A percentile compares a stretch with the other conserved stretches of the same genome.
Evolutionary conservation across 441 rosid species (phyloP).

Genomic region (Pelargonium citronellum): DNA sequence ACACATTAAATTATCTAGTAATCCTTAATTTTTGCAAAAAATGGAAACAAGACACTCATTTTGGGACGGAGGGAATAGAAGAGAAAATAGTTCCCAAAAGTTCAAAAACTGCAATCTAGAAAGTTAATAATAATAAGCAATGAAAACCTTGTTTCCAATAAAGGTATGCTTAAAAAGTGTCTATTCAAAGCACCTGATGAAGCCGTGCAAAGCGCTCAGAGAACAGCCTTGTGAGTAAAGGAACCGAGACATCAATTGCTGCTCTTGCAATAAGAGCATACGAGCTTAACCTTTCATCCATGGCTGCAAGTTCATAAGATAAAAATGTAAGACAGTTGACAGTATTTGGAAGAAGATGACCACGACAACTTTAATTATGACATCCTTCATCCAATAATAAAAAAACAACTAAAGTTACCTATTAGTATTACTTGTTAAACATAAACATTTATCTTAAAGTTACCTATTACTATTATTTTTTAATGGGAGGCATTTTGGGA

Average conservation of each 20-base stretch:
- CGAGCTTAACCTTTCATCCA: constrained; percentile 93
- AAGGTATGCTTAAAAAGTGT: constrained; percentile 11
- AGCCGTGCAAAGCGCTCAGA: constrained; percentile 64
- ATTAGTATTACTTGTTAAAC: too few relatives aligned
- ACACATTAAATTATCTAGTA: too few relatives aligned
- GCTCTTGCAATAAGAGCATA: constrained; percentile 98
- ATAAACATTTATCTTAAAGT: too few relatives aligned
- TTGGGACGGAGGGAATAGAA: too few relatives aligned
- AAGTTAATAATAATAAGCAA: constrained; percentile 4
- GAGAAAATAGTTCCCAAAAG: not conserved
- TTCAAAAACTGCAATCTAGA: not conserved
- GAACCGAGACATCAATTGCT: constrained; percentile 72
- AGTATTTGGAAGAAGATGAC: constrained; percentile 3
- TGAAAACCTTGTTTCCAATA: not conserved
- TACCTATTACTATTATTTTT: not conserved
- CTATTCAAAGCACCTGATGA: constrained; percentile 66
- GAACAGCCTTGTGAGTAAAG: constrained; percentile 60
- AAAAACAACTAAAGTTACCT: too few relatives aligned
- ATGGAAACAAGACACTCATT: too few relatives aligned
- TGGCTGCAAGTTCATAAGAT: constrained; percentile 50
- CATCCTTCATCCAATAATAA: not conserved
- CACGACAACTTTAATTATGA: not conserved
- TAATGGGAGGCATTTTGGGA: not conserved
- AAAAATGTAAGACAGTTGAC: constrained; percentile 8
- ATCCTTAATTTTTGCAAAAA: too few relatives aligned